Evolutionary conservation across 768 basidiomycete genomes (phyloP).

Genomic region (Clitopilus hobsonii): DNA sequence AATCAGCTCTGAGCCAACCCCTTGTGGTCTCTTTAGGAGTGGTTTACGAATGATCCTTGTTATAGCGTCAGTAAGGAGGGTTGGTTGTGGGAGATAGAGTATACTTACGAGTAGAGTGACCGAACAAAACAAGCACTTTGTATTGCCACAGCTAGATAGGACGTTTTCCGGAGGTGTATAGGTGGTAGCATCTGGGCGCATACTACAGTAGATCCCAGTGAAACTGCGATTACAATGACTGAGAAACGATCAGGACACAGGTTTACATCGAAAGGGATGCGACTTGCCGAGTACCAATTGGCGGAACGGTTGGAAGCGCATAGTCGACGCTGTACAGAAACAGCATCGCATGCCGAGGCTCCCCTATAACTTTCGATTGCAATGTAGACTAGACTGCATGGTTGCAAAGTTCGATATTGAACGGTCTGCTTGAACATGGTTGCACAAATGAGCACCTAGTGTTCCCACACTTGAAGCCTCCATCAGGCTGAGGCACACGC

Average conservation of each 20-base stretch:
- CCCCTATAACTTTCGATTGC: not conserved
- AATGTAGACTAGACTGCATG: not conserved
- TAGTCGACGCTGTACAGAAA: constrained; percentile 1
- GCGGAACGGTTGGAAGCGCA: constrained; percentile 43
- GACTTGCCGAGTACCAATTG: constrained; percentile 30
- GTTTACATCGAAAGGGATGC: not conserved
- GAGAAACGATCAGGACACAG: not conserved
- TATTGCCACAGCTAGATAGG: constrained; percentile 36
- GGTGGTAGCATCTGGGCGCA: constrained; percentile 29
- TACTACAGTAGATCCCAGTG: constrained; percentile 27
- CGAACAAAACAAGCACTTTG: constrained; percentile 24
- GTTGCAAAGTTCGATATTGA: not conserved
- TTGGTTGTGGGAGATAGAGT: too few species aligned
- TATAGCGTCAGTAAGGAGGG: constrained; percentile 8
- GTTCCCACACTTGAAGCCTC: too few species aligned
- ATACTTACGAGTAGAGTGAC: constrained; percentile 28
- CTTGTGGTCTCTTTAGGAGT: constrained; percentile 29
- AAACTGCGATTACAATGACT: constrained; percentile 33
- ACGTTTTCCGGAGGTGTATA: constrained; percentile 24
- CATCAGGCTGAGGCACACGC: too few species aligned
- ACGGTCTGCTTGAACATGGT: too few species aligned
- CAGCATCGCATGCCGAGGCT: not conserved
- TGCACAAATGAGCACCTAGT: too few species aligned
- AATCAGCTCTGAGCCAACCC: constrained; percentile 41
- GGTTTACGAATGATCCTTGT: constrained; percentile 26